Evolutionary conservation across 148 eudicot genomes (phyloP).

Genomic region (Cornus kousa): DNA sequence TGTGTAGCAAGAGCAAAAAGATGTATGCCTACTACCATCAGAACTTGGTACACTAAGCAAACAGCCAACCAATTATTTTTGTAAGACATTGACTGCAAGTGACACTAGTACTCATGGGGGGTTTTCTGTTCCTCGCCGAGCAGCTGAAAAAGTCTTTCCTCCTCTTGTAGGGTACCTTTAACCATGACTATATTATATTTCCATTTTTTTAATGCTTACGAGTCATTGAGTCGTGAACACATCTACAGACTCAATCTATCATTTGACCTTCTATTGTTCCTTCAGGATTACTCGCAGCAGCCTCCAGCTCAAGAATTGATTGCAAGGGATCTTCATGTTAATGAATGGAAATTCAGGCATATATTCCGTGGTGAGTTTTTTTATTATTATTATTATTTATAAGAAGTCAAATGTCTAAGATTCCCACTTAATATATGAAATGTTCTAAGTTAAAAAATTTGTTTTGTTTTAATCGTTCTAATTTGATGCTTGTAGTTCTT

Average conservation of each 20-base stretch:
- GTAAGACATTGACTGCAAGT: too few relatives aligned
- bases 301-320: constrained; percentile 52
- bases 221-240: too few relatives aligned
- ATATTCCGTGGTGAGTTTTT: constrained; percentile 41
- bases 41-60: constrained; percentile 42
- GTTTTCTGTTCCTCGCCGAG: constrained; percentile 27
- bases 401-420: too few relatives aligned
- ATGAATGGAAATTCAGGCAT: constrained; percentile 52
- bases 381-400: neutral
- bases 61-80: constrained; percentile 37
- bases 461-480: too few relatives aligned
- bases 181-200: too few relatives aligned
- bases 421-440: too few relatives aligned
- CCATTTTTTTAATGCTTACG: too few relatives aligned
- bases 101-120: too few relatives aligned
- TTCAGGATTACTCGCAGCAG: constrained; percentile 44
- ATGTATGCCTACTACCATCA: constrained; percentile 39
- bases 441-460: too few relatives aligned
- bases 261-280: neutral
- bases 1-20: constrained; percentile 49
- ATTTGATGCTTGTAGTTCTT: too few relatives aligned
- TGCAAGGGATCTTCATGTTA: constrained; percentile 48
- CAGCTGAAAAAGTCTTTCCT: constrained; percentile 55
- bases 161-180: constrained; percentile 24
- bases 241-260: constrained; percentile 5